phyloP scores from a whole-genome alignment of 176 grass and related monocot species.

The Avena atlantica region DNA sequence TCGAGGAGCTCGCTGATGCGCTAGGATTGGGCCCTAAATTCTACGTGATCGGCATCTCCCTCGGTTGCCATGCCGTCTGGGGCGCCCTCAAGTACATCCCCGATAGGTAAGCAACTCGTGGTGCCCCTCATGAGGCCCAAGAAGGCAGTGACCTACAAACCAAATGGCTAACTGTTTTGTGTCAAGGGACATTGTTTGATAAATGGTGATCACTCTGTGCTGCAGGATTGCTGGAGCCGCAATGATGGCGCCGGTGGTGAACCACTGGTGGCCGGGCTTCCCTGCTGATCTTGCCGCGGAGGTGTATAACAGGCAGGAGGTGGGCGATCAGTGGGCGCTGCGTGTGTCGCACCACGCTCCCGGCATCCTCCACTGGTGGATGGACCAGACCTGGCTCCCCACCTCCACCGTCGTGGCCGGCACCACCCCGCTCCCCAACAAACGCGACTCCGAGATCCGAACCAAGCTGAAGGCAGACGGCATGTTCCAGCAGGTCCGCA shows the following conservation, averaged over 20 bases:
- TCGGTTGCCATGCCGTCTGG: conserved; percentile 79
- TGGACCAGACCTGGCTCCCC: conserved; percentile 81
- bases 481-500: conserved; percentile 49
- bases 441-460: conserved; percentile 53
- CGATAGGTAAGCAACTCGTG: conserved; percentile 40
- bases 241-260: conserved; percentile 66
- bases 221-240: conserved; percentile 63
- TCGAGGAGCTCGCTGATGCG: conserved; percentile 67
- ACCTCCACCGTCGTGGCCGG: conserved; percentile 66
- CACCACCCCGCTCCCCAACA: conserved; percentile 63
- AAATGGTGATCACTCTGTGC: neutral
- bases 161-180: neutral
- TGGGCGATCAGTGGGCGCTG: conserved; percentile 70
- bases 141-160: neutral
- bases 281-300: conserved; percentile 44
- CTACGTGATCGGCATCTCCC: conserved; percentile 67
- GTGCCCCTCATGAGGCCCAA: neutral
- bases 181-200: neutral
- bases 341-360: conserved; percentile 68
- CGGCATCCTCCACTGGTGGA: conserved; percentile 83
- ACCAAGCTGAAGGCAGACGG: conserved; percentile 15
- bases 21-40: conserved; percentile 66
- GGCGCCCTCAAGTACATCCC: conserved; percentile 80
- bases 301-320: conserved; percentile 62
- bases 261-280: conserved; percentile 81